A percentile compares a stretch with the other conserved stretches of the same genome.
phyloP scores from a whole-genome alignment of 768 basidiomycete species.

The Fomitopsis pulvina region DNA sequence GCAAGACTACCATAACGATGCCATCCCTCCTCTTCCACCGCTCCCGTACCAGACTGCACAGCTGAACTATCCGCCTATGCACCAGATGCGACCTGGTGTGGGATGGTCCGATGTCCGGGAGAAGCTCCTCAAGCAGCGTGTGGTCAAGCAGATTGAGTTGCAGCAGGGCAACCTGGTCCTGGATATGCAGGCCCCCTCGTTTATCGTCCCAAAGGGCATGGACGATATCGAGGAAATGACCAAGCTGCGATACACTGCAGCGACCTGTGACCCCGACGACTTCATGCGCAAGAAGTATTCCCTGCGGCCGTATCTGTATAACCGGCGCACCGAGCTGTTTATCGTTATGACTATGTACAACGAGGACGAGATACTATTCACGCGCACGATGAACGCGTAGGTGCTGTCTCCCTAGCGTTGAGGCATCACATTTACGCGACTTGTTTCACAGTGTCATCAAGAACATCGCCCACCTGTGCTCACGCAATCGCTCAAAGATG shows the following conservation, averaged over 20 bases:
- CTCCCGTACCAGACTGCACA: conserved; percentile 43
- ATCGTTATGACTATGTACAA: conserved; percentile 98
- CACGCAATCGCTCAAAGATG: conserved; percentile 61
- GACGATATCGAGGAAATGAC: conserved; percentile 63
- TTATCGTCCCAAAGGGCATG: conserved; percentile 67
- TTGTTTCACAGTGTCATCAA: conserved; percentile 61
- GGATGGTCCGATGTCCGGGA: conserved; percentile 63
- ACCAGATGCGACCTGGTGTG: conserved; percentile 35
- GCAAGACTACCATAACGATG: conserved; percentile 52
- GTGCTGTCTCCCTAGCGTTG: conserved; percentile 21
- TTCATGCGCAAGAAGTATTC: conserved; percentile 76
- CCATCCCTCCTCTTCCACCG: conserved; percentile 51
- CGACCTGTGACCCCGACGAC: conserved; percentile 85
- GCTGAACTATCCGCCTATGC: conserved; percentile 53
- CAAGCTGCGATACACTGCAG: conserved; percentile 84
- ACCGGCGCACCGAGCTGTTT: conserved; percentile 84
- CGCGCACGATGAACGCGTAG: conserved; percentile 79
- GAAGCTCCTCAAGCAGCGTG: conserved; percentile 77
- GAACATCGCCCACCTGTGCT: conserved; percentile 76
- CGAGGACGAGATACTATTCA: conserved; percentile 78
- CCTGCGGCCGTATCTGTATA: conserved; percentile 70
- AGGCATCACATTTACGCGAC: background rate
- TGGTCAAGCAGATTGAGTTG: conserved; percentile 73
- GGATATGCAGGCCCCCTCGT: conserved; percentile 73
- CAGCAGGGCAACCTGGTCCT: conserved; percentile 80